phyloP scores from a whole-genome alignment of 345 rosid species.

The Triadica sebifera region DNA sequence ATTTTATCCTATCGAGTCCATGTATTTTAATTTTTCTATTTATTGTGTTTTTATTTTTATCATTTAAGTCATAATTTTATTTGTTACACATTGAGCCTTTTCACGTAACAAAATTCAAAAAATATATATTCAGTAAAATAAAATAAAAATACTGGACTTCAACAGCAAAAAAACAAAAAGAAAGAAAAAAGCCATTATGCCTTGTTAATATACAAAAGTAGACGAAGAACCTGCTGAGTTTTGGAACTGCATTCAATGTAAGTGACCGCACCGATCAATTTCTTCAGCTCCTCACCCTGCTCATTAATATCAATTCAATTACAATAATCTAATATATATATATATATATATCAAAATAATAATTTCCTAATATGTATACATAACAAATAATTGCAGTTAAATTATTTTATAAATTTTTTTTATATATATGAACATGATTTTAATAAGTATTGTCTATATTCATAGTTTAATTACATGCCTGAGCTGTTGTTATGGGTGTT shows the following conservation, averaged over 20 bases:
- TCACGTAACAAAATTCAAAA: no score
- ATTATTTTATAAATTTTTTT: no score
- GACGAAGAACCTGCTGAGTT: constrained; percentile 62
- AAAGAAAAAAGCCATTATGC: not conserved
- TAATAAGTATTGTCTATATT: not conserved
- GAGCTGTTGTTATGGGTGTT: constrained; percentile 57
- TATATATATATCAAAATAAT: no score
- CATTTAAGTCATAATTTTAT: no score
- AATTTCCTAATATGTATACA: no score
- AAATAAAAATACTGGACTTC: not conserved
- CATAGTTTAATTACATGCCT: constrained; percentile 32
- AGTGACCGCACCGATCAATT: constrained; percentile 64
- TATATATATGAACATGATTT: not conserved
- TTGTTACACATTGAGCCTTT: no score
- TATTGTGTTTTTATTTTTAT: no score
- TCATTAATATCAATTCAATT: not conserved
- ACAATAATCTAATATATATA: no score
- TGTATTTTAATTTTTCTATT: no score
- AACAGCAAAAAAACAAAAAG: not conserved
- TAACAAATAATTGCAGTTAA: no score
- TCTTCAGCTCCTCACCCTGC: constrained; percentile 76
- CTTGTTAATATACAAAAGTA: not conserved
- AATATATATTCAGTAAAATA: no score
- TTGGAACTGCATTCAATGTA: constrained; percentile 81
- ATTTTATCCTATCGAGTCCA: no score